Percentiles rank a stretch among this genome's conserved stretches.
Evolutionary conservation across 371 early-diverging fungal genomes (phyloP).

Genomic region (Mortierella polycephala): DNA sequence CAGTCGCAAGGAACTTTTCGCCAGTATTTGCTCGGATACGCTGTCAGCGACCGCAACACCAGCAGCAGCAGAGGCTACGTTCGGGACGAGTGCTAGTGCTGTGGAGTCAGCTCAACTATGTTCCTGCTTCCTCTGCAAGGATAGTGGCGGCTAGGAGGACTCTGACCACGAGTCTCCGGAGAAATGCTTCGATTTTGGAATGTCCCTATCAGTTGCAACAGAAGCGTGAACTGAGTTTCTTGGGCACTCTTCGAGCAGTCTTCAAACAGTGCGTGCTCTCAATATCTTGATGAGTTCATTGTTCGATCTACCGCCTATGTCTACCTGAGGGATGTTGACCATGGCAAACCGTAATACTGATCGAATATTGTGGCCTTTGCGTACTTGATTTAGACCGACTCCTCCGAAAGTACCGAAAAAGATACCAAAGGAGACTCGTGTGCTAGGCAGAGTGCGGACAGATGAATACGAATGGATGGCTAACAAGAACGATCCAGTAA

Average conservation of each 20-base stretch:
- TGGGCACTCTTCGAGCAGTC: conserved; percentile 48
- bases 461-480: conserved; percentile 73
- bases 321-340: too few species aligned
- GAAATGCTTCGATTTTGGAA: conserved; percentile 1
- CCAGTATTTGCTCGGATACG: conserved; percentile 31
- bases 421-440: conserved; percentile 54
- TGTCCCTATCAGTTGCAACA: conserved; percentile 33
- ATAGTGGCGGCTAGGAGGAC: conserved; percentile 3
- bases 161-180: conserved; percentile 34
- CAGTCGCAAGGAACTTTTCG: conserved; percentile 24
- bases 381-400: conserved; percentile 21
- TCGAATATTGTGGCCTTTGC: too few species aligned
- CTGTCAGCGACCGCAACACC: neutral
- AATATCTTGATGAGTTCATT: neutral
- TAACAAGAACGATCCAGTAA: conserved; percentile 62
- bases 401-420: conserved; percentile 57
- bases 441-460: conserved; percentile 60
- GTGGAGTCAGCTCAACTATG: conserved; percentile 7
- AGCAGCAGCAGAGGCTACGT: neutral
- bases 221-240: conserved; percentile 35
- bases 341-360: too few species aligned
- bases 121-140: conserved; percentile 8
- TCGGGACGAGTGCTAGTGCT: conserved; percentile 7
- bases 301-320: neutral
- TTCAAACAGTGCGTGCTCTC: conserved; percentile 41